phyloP scores from a whole-genome alignment of 163 green algal genomes.

The Coccomyxa subellipsoidea region DNA sequence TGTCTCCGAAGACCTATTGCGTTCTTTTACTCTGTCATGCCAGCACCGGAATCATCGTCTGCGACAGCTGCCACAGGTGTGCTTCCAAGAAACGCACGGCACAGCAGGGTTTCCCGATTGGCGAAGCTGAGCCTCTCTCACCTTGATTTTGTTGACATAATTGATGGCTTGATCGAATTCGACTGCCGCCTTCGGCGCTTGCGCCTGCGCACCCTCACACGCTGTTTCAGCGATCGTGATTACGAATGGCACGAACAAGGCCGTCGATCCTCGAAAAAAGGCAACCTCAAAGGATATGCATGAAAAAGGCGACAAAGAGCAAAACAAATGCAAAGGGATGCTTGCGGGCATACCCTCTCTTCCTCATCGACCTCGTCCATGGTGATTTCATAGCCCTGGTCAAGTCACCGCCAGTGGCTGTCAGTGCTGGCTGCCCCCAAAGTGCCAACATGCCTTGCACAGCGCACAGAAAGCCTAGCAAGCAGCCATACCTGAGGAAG shows the following conservation, averaged over 20 bases:
- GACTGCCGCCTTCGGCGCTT: constrained; percentile 65
- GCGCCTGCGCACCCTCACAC: constrained; percentile 7
- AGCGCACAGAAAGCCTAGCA: neutral
- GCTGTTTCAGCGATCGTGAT: neutral
- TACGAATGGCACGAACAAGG: neutral
- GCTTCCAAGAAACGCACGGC: neutral
- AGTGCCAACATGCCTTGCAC: neutral
- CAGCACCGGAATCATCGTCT: neutral
- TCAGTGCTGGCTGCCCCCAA: constrained; percentile 3
- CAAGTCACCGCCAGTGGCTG: neutral
- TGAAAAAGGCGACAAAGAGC: neutral
- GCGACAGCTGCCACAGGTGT: neutral
- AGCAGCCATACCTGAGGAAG: constrained; percentile 73
- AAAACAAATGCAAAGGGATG: neutral
- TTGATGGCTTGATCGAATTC: constrained; percentile 99
- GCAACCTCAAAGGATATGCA: no score
- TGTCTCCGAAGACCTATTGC: no score
- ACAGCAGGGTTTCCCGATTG: neutral
- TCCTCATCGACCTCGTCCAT: constrained; percentile 61
- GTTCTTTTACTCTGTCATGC: no score
- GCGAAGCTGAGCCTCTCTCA: neutral
- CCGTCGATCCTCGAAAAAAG: neutral
- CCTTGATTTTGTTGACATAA: constrained; percentile 99
- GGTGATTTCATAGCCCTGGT: constrained; percentile 86
- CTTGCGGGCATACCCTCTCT: constrained; percentile 1